Base-by-base conservation (phyloP, 2,329 filamentous ascomycete genomes). In the Penicillium capsulatum region DNA sequence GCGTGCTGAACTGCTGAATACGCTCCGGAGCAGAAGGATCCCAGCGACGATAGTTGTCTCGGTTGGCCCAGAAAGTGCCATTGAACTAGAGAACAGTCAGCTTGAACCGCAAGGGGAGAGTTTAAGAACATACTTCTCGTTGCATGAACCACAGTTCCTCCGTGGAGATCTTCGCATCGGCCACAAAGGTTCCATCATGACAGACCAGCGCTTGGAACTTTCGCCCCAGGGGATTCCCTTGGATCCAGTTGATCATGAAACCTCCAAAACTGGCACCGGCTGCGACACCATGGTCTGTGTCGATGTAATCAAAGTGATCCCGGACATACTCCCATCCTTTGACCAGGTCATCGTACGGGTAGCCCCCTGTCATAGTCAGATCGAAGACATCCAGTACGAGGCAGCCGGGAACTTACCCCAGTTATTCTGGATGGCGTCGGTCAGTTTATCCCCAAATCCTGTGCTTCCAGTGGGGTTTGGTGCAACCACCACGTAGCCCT, bases 151-250 rank as follows among this genome's bases (percentile, higher is more conserved):
- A 76, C 8, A 75, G 54, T 41, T 76, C 73, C 13, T 76, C 73
- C 2, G 68, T 71, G 0, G 68, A 64, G 48, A 76, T 63, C 58
- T 72, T 67, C n/a, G 65, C 64, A 9, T 69, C 64, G 42, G 71
- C 68, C 54, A 80, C 84, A 64, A 90, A 92, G 38, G 90, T 83
- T 33, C 89, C 89, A 53, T 95, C 88, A 60, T 95, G 89, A 54
- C 83, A 89, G 17, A 94, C 88, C 3, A 96, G 74, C 0, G 88
- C 88, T 64, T 87, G 87, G 76, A 96, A 94, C 51, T 84, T 80
- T 17, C 86, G 80, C 14, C 88, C 89, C 0, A 96, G 75, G 1
- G 79, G 75, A 47, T 92, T 84, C 6, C 90, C 90, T 65, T 95
- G 88, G 54, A 95, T 88, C 89, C 90, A 94, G 61, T 94, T 76